Conservation (phyloP, 306 rosid genomes). For the Trifolium pratense region DNA sequence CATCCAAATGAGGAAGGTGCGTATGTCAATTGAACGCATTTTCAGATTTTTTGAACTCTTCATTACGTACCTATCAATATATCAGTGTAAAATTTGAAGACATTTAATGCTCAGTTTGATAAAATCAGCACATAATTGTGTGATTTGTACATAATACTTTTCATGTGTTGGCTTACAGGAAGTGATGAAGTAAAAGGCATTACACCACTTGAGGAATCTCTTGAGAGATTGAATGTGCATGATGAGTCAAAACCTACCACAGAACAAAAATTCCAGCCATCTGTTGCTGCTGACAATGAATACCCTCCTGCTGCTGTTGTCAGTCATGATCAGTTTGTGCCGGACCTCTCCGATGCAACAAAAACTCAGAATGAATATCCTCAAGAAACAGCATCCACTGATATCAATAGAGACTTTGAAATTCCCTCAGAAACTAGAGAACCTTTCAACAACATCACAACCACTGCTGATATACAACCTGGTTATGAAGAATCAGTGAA, state of each 20-base stretch:
- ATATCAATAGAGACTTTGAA: constrained; percentile 20
- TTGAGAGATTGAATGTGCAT: constrained; percentile 51
- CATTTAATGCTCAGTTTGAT: too few species aligned
- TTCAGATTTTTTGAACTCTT: too few species aligned
- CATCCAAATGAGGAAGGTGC: constrained; percentile 46
- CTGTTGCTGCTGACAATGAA: neutral
- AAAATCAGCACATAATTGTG: too few species aligned
- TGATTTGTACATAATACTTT: too few species aligned
- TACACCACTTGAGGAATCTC: constrained; percentile 41
- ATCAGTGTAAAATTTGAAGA: too few species aligned
- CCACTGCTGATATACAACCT: constrained; percentile 25
- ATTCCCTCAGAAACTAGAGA: constrained; percentile 16
- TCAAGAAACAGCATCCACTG: neutral
- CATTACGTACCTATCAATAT: too few species aligned
- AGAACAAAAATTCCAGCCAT: neutral
- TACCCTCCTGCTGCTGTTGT: constrained; percentile 16
- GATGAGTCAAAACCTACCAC: constrained; percentile 16
- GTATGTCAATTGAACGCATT: too few species aligned
- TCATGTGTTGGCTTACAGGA: constrained; percentile 12
- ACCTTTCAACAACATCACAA: neutral
- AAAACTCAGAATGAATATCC: constrained; percentile 1
- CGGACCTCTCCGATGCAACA: constrained; percentile 29
- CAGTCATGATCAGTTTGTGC: constrained; percentile 25
- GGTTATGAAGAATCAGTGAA: constrained; percentile 29
- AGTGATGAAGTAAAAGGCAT: constrained; percentile 44